Evolutionary conservation across 148 eudicot species (phyloP).

Genomic region (Rhododendron simsii): DNA sequence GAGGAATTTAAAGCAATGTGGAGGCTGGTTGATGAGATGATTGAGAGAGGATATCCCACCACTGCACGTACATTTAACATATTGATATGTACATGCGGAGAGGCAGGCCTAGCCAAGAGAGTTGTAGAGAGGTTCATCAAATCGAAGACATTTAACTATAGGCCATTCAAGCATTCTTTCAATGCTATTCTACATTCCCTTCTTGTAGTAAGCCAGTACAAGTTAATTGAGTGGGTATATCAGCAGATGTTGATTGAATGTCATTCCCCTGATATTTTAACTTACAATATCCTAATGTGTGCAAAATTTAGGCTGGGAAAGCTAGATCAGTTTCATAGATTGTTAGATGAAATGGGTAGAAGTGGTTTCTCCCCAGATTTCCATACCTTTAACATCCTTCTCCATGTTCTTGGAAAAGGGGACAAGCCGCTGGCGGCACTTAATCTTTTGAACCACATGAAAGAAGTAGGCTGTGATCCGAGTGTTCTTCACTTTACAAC

Average conservation of each 20-base stretch:
- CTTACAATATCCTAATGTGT: constrained; percentile 68
- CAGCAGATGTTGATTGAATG: constrained; percentile 67
- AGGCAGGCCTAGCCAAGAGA: constrained; percentile 71
- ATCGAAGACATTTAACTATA: constrained; percentile 60
- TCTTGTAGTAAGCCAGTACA: constrained; percentile 56
- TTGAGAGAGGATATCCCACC: constrained; percentile 60
- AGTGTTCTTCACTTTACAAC: constrained; percentile 79
- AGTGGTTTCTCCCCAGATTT: constrained; percentile 69
- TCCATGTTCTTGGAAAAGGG: constrained; percentile 79
- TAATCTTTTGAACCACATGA: constrained; percentile 77
- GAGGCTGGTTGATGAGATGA: constrained; percentile 88
- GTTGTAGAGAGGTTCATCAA: constrained; percentile 68
- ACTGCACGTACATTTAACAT: constrained; percentile 84
- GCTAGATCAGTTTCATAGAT: constrained; percentile 50
- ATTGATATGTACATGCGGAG: constrained; percentile 72
- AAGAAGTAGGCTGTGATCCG: constrained; percentile 55
- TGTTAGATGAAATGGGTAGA: constrained; percentile 72
- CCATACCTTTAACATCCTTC: constrained; percentile 75
- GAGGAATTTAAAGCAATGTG: constrained; percentile 84
- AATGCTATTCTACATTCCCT: constrained; percentile 77
- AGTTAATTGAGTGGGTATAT: constrained; percentile 82
- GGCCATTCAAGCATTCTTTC: constrained; percentile 75
- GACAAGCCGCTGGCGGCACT: constrained; percentile 67
- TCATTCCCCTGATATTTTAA: constrained; percentile 62
- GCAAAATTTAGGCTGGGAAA: constrained; percentile 74